Base-by-base conservation (phyloP, 148 eudicot genomes). In the Amaranthus hypochondriacus region DNA sequence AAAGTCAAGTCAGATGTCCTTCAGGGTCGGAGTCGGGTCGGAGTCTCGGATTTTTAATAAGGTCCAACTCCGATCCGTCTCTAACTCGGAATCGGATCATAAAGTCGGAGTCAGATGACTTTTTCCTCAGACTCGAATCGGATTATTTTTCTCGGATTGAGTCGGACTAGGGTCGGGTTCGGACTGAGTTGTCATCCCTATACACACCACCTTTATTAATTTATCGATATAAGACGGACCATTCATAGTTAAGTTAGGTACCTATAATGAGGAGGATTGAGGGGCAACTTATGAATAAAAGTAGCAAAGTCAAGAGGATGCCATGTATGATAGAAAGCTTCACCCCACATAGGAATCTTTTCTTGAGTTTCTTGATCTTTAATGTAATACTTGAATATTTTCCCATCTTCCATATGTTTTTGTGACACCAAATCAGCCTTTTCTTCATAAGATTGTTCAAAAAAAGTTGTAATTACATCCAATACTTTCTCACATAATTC, bases 261-360 rank as follows among this genome's bases (percentile, higher is more conserved):
- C 85, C 82, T 76, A 56, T 72, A 78, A 18, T 1, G 5, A 48
- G 65, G 5, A 52, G 81, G 79, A 50, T 69, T 56, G 6, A 12
- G 2, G 39, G 82, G 85, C 63, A 79, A 60, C 4, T 52, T 54
- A 2, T 52, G n/a, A 11, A 44, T 47, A 55, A 72, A 79, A 5
- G 61, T 44, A 63, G 8, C 5, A 69, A 66, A 50, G 48, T 68
- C 73, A 64, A 28, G 2, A 12, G 83, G 76, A 66, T 73, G 65
- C 85, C 85, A 83, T 57, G 61, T 46, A 70, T 79, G 83, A 39
- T 49, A 76, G 47, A 83, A 79, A 10, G 77, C 63, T 60, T 83
- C 85, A 10, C 73, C 58, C 85, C 85, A 83, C 78, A 79, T 69
- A 8, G 63, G 57, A 48, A 70, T 71, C 57, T 73, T 70, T 13